phyloP scores from a whole-genome alignment of 2,329 filamentous ascomycete genomes.

The Beauveria sp. region DNA sequence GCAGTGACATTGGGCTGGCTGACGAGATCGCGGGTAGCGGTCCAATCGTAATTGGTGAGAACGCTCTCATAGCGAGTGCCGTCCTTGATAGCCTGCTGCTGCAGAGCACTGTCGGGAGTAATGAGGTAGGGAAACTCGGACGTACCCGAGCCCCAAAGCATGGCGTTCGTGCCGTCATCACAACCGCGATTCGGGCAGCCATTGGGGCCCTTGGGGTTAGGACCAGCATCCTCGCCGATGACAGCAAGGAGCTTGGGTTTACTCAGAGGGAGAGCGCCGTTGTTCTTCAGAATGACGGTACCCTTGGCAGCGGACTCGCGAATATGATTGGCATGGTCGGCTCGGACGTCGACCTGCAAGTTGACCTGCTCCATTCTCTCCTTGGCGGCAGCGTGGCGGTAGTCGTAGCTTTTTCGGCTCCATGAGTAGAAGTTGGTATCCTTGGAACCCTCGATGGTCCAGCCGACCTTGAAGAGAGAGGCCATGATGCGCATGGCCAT shows the following conservation, averaged over 20 bases:
- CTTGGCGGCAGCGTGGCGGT: conserved; percentile 54
- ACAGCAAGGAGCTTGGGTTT: conserved; percentile 69
- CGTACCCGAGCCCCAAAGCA: conserved; percentile 74
- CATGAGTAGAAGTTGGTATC: conserved; percentile 83
- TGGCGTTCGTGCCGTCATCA: conserved; percentile 55
- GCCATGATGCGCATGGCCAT: conserved; percentile 82
- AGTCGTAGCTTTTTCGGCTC: conserved; percentile 69
- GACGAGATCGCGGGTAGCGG: conserved; percentile 53
- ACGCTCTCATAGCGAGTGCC: conserved; percentile 57
- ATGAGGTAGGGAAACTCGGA: conserved; percentile 69
- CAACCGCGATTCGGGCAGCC: conserved; percentile 64
- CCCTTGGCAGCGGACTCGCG: conserved; percentile 71
- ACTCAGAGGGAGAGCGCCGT: conserved; percentile 65
- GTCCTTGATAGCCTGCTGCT: conserved; percentile 53
- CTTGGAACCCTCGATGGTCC: conserved; percentile 32
- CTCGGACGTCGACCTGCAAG: conserved; percentile 75
- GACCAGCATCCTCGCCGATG: conserved; percentile 76
- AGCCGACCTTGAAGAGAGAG: conserved; percentile 59
- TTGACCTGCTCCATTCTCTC: conserved; percentile 64
- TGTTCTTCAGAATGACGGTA: conserved; percentile 86
- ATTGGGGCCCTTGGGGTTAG: conserved; percentile 69
- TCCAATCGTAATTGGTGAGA: conserved; percentile 55
- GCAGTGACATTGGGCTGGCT: conserved; percentile 58
- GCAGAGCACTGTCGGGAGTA: conserved; percentile 64
- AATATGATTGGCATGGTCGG: conserved; percentile 64